Base-by-base conservation (phyloP, 768 basidiomycete species). In the Lactarius akahatsu region DNA sequence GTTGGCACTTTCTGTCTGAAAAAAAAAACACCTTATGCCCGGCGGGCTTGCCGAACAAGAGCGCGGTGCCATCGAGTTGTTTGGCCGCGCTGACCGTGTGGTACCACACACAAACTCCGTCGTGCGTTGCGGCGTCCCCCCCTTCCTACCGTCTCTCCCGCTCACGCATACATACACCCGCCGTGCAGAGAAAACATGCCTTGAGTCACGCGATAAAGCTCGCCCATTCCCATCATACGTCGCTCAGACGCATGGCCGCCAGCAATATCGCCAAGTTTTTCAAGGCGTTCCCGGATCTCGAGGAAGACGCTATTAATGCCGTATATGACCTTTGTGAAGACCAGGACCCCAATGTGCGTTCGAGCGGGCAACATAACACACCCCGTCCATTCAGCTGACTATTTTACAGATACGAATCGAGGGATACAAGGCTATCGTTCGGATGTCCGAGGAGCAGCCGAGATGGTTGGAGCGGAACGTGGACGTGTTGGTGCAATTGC, bases 321-420 rank as follows among this genome's bases (percentile, higher is more conserved):
- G 82, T 91, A 15, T 91, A 90, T 71, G 89, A 91, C 76, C 77
- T 91, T 0, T 91, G 89, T 73, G 89, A 91, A 74, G 89, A 91
- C 77, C 83, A 83, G 57, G 81, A 82, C 45, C 70, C 81, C 15
- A 77, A 77, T 69, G 88, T 88, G 69, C 52, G 79, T 65, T 10
- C 13, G 45, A 32, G 32, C 23, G 15, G 34, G 38, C 36, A 13
- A 15, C 26, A 1, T 0, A 59, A 66, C 5, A 13, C 61, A 62
- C 32, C 7, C 59, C 41, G 8, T 4, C n/a, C 28, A 45, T 11
- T 4, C n/a, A 43, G 10, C 13, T 26, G 28, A 62, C 36, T 43
- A 3, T 9, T 18, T 50, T 65, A 10, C 65, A 90, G 88, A 87
- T 90, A 16, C 84, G 90, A n/a, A 81, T 85, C 61, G 83, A 84